Base-by-base conservation (phyloP, 148 eudicot genomes). In the Euryodendron excelsum region DNA sequence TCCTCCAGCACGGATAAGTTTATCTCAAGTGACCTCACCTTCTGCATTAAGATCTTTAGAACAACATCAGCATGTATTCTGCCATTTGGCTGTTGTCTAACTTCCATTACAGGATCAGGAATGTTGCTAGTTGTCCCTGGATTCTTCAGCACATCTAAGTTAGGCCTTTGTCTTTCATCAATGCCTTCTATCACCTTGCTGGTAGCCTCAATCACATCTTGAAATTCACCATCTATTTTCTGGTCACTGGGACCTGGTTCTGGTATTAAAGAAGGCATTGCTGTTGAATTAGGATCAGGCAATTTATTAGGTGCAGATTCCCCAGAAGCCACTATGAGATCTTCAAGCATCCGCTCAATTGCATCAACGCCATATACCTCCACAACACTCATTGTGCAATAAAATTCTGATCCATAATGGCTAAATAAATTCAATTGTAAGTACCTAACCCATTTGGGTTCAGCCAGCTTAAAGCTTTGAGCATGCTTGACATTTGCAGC, bases 321-420 rank as follows among this genome's bases (percentile, higher is more conserved):
- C 25, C 68, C 86, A 33, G 94, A 76, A 78, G 82, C 80, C 68
- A 84, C 94, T 72, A 93, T 90, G 79, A 95, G 89, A 87, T 93
- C 99, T 84, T 91, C 94, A 80, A 95, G 99, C 97, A 95, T 90
- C 71, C 91, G 84, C 73, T 95, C 97, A 5, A 95, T 90, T 52
- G 96, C 99, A 88, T 95, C 99, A 64, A 92, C 81, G 37, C 99
- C 99, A 82, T 90, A 93, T 27, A 93, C 99, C 82, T 91, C 97
- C 27, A 95, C 78, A 28, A 84, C 84, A 85, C 93, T 95, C 71
- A 95, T 69, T 9, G 94, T 93, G 79, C 99, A 95, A 77, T 93
- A 95, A 84, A 93, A 95, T 52, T 90, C 96, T 0, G 96, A 88
- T 9, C 99, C 97, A 60, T 89, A 93, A 85, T 93, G 97, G 75